phyloP scores from a whole-genome alignment of 768 basidiomycete genomes.

The Tylopilus plumbeoviolaceoides region DNA sequence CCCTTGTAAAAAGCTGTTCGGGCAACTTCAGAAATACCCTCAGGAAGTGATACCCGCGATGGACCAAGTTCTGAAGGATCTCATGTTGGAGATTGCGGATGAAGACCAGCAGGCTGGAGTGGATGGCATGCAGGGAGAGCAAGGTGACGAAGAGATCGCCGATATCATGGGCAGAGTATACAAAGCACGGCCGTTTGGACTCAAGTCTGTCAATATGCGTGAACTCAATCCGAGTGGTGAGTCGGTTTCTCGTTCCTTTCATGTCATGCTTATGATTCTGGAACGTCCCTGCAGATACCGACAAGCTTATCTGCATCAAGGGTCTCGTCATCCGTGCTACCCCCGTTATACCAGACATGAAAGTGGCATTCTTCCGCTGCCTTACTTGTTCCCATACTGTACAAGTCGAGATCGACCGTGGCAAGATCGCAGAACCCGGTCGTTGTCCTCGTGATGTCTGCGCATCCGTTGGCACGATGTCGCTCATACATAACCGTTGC shows the following conservation, averaged over 20 bases:
- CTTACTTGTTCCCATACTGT: constrained; percentile 94
- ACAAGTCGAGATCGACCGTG: constrained; percentile 96
- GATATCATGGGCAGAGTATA: constrained; percentile 87
- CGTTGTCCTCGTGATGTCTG: constrained; percentile 94
- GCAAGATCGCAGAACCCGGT: constrained; percentile 90
- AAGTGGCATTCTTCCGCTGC: constrained; percentile 97
- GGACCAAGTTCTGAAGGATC: constrained; percentile 93
- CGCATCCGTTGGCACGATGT: constrained; percentile 83
- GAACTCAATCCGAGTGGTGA: constrained; percentile 89
- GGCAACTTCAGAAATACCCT: constrained; percentile 87
- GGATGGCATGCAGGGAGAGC: constrained; percentile 71
- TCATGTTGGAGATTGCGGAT: constrained; percentile 85
- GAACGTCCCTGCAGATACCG: constrained; percentile 65
- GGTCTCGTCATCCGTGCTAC: constrained; percentile 97
- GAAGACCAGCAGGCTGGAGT: constrained; percentile 66
- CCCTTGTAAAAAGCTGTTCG: constrained; percentile 74
- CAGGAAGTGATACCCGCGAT: constrained; percentile 97
- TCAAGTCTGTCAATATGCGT: constrained; percentile 86
- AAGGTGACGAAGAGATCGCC: constrained; percentile 81
- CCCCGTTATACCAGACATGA: constrained; percentile 99
- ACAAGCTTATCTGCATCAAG: constrained; percentile 94
- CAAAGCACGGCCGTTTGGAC: constrained; percentile 90
- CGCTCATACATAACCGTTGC: constrained; percentile 93
- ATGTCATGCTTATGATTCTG: background rate
- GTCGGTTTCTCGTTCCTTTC: constrained; percentile 10